Base-by-base conservation (phyloP, 352 stramenopile genomes). In the Globisporangium radiosum region DNA sequence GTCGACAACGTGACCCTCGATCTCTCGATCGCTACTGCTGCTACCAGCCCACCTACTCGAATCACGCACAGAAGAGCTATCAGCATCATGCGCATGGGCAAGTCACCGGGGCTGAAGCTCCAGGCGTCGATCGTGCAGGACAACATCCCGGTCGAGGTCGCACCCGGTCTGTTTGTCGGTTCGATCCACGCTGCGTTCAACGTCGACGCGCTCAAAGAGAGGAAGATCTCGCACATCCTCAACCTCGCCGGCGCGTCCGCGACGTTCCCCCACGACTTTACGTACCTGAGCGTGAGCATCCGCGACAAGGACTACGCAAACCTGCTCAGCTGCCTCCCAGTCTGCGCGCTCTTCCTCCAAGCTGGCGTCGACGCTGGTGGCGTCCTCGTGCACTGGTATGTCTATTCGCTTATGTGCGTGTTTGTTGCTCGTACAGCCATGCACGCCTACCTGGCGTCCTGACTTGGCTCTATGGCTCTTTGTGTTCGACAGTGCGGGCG, bases 291-390 rank as follows among this genome's bases (percentile, higher is more conserved):
- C 60, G 64, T 96, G n/a, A 82, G 78, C 56, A 78, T 97, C 36
- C 78, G 90, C 33, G 90, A 97, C 69, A 96, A 96, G 57, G 88
- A 96, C 56, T 85, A 94, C 56, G 70, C 90, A 3, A 94, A 96
- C 52, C 60, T 97, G 60, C 73, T 97, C 13, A 94, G 87, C 62
- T 92, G 78, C 43, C 67, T 97, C 3, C 87, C 87, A 0, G 57
- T 88, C 36, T 75, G 82, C 3, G 75, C 76, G 7, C 65, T 95
- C 1, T 97, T 97, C 60, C 80, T 97, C 25, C 73, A 92, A 43
- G 72, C 76, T 36, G 88, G 74, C 0, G 57, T 95, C 2, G 62
- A 75, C 10, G 57, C 73, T 33, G 83, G 86, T 37, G 78, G 72
- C 5, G 84, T 96, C 5, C 72, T 96, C 37, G 74, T 96, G 7